Evolutionary conservation across 148 eudicot species (phyloP).

Genomic region (Rhododendron ovatum): DNA sequence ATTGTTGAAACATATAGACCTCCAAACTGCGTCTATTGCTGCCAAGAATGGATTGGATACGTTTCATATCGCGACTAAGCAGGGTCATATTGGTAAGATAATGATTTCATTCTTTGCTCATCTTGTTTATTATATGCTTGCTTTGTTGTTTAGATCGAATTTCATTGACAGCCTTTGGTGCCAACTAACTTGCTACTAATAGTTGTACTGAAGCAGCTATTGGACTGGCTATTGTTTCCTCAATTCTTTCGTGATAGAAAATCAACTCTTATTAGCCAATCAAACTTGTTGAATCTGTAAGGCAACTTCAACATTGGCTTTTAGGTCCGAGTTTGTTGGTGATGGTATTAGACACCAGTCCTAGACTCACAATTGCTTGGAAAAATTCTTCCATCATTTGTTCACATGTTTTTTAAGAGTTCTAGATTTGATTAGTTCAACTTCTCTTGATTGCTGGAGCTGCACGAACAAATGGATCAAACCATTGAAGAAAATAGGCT

Average conservation of each 20-base stretch:
- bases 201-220: background rate
- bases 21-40: conserved; percentile 61
- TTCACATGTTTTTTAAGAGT: background rate
- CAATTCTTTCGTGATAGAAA: too few species aligned
- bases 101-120: conserved; percentile 9
- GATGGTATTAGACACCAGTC: background rate
- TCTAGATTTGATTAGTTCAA: background rate
- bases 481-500: background rate
- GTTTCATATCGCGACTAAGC: conserved; percentile 86
- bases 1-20: conserved; percentile 74
- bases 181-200: background rate
- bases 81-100: conserved; percentile 83
- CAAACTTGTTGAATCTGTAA: background rate
- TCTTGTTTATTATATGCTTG: background rate
- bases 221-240: too few species aligned
- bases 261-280: too few species aligned
- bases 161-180: background rate
- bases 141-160: background rate
- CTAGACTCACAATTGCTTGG: background rate
- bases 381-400: background rate
- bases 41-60: conserved; percentile 85
- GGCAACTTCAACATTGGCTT: background rate
- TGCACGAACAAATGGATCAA: background rate
- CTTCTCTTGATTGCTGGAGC: background rate
- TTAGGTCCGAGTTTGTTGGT: background rate